Percentiles rank a stretch among this genome's conserved stretches.
phyloP scores from a whole-genome alignment of 1,284 basidiomycete species.

The Cutaneotrichosporon dermatis region DNA sequence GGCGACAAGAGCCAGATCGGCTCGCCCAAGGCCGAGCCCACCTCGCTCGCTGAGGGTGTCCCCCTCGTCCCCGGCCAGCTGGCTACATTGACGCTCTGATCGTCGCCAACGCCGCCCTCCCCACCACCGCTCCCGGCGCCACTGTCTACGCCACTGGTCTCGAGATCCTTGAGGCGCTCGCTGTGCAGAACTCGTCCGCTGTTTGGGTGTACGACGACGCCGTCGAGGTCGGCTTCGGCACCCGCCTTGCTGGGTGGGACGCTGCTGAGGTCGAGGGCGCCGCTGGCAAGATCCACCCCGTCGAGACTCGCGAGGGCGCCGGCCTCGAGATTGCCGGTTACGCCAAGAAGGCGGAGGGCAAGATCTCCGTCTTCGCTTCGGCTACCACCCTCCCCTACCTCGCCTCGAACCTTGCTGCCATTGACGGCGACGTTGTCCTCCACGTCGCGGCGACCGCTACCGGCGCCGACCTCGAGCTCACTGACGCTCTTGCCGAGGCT shows the following conservation, averaged over 20 bases:
- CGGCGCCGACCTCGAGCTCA: constrained; percentile 57
- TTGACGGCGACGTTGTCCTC: constrained; percentile 66
- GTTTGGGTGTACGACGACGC: constrained; percentile 50
- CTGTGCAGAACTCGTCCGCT: constrained; percentile 37
- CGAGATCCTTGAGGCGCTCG: constrained; percentile 42
- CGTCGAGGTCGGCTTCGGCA: constrained; percentile 42
- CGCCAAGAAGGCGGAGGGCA: constrained; percentile 54
- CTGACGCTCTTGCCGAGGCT: constrained; percentile 60
- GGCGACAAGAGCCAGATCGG: constrained; percentile 20
- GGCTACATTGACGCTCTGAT: constrained; percentile 36
- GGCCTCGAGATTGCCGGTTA: constrained; percentile 77
- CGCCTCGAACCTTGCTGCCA: constrained; percentile 63
- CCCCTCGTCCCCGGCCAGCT: constrained; percentile 24
- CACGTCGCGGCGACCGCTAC: constrained; percentile 70
- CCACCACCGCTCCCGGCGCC: constrained; percentile 35
- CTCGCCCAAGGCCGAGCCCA: constrained; percentile 19
- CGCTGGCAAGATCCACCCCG: constrained; percentile 56
- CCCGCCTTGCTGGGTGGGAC: constrained; percentile 24
- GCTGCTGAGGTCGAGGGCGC: constrained; percentile 16
- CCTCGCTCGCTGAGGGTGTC: constrained; percentile 25
- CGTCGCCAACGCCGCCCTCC: constrained; percentile 29
- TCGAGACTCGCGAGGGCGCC: constrained; percentile 84
- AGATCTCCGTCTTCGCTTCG: constrained; percentile 46
- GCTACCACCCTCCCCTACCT: constrained; percentile 61
- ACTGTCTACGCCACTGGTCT: constrained; percentile 41